Percentiles rank a stretch among this genome's conserved stretches.
phyloP scores from a whole-genome alignment of 1,284 basidiomycete species.

The Ceratobasidium sp. region DNA sequence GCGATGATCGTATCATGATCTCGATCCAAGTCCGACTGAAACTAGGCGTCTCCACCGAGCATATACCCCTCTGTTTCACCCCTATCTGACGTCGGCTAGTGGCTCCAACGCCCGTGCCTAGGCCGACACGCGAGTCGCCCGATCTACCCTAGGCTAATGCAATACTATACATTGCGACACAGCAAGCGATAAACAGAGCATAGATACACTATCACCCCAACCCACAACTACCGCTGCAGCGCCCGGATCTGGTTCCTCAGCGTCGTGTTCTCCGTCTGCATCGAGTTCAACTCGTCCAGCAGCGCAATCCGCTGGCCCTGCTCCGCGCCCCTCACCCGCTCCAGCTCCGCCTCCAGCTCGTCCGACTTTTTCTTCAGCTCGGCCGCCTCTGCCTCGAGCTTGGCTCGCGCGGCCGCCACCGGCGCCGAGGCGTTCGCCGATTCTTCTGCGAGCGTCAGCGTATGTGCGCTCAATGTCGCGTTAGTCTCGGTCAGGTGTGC shows the following conservation, averaged over 20 bases:
- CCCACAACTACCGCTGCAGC: constrained; percentile 34
- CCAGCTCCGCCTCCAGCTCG: constrained; percentile 64
- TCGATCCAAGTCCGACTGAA: constrained; percentile 22
- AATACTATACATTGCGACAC: constrained; percentile 34
- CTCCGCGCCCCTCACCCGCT: constrained; percentile 69
- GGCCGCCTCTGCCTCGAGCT: constrained; percentile 60
- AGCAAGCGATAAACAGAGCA: constrained; percentile 26
- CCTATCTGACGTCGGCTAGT: neutral
- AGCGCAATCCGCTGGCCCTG: constrained; percentile 75
- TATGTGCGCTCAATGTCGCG: constrained; percentile 74
- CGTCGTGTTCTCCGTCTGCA: constrained; percentile 78
- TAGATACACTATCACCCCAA: constrained; percentile 17
- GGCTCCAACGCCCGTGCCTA: constrained; percentile 3
- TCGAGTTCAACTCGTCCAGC: constrained; percentile 79
- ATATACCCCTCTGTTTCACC: too few species aligned
- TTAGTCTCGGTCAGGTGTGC: constrained; percentile 80
- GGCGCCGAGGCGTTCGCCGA: constrained; percentile 67
- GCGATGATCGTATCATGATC: constrained; percentile 7
- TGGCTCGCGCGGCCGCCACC: constrained; percentile 48
- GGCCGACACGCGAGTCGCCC: neutral
- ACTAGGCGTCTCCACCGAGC: neutral
- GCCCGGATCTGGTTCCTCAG: constrained; percentile 72
- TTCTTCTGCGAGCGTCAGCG: constrained; percentile 79
- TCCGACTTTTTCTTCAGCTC: constrained; percentile 56
- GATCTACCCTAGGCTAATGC: neutral